These are phyloP conservation scores for Delonix regia DNA, from an alignment of 306 rosid genomes.

Conservation along the genomic window DNA sequence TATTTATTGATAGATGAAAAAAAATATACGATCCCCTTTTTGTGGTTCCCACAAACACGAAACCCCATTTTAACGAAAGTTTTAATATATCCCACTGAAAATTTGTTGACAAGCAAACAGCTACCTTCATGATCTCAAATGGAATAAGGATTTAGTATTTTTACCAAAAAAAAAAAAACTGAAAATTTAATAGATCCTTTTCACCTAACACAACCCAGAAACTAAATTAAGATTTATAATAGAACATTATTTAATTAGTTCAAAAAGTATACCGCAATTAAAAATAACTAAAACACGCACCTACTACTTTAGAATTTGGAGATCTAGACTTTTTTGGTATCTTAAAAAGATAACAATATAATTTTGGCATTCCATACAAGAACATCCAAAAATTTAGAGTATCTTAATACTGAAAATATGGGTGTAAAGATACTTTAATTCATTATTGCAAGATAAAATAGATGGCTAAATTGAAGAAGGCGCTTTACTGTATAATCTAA, in stretches of 20 bases:
- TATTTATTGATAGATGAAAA: neutral
- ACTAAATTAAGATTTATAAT: neutral
- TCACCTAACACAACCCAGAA: neutral
- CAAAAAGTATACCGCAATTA: neutral
- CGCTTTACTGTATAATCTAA: neutral
- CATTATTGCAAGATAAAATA: neutral
- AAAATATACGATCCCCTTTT: neutral
- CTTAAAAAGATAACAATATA: neutral
- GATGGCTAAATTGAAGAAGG: neutral
- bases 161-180: neutral
- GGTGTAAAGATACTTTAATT: neutral
- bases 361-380: conserved; percentile 7
- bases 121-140: neutral
- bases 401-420: neutral
- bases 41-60: conserved; percentile 5
- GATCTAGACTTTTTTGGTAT: neutral
- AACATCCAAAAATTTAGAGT: neutral
- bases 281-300: neutral
- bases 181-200: neutral
- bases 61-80: conserved; percentile 14
- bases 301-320: neutral
- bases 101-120: conserved; percentile 5
- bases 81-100: neutral
- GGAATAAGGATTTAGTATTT: neutral
- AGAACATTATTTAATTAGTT: neutral